phyloP scores from a whole-genome alignment of 495 filamentous ascomycete genomes.

The Neurospora cerealis region DNA sequence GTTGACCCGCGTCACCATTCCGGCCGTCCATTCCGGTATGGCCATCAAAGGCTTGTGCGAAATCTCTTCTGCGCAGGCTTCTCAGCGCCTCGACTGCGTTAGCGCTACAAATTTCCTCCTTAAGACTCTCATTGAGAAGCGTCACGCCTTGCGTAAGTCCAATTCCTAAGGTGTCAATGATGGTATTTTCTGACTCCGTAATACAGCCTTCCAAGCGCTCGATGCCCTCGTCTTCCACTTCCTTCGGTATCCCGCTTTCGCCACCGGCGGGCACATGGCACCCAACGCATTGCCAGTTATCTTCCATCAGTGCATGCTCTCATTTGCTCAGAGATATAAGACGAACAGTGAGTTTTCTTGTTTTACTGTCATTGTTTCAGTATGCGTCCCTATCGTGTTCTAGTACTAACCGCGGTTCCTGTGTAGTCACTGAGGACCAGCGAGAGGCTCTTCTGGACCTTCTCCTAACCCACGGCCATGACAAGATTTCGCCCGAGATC shows the following conservation, averaged over 20 bases:
- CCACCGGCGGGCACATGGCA: constrained; percentile 7
- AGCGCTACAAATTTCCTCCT: constrained; percentile 89
- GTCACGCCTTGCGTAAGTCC: constrained; percentile 70
- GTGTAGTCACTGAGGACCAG: constrained; percentile 48
- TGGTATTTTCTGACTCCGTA: background rate
- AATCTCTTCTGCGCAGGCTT: constrained; percentile 77
- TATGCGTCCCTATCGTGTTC: background rate
- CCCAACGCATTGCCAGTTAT: constrained; percentile 49
- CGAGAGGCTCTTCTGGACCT: constrained; percentile 85
- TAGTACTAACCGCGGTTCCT: background rate
- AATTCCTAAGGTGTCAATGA: background rate
- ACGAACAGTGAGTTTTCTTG: constrained; percentile 53
- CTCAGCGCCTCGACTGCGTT: constrained; percentile 59
- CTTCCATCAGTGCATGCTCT: constrained; percentile 78
- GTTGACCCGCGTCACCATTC: constrained; percentile 63
- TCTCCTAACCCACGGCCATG: constrained; percentile 76
- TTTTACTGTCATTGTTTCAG: background rate
- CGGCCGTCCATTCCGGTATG: constrained; percentile 84
- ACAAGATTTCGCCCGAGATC: constrained; percentile 82
- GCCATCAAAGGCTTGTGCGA: constrained; percentile 88
- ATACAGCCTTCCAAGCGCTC: constrained; percentile 64
- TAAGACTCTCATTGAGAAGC: constrained; percentile 85
- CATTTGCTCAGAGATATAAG: constrained; percentile 87
- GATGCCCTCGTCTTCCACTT: constrained; percentile 96
- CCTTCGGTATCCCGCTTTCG: constrained; percentile 64